Evolutionary conservation across 257 asterid species (phyloP), one percentile per base, ranked within the genome.

Genomic region (Cordia subcordata): DNA sequence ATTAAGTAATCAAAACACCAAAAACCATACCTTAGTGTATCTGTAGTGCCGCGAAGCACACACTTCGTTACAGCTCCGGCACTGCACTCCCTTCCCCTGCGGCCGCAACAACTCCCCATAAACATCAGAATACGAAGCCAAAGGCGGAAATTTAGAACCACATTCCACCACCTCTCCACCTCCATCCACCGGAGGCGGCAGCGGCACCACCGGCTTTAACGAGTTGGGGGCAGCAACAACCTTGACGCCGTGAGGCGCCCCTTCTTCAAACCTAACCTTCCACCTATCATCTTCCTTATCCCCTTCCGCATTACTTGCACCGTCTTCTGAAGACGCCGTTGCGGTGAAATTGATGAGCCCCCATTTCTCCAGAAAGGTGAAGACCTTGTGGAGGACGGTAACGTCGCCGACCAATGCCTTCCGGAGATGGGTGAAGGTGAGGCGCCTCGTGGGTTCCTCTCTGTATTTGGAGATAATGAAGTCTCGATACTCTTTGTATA

Each of bases 211-310:
- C 0, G 95, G 85, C 66, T 92, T 92, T 72, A 79, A 70, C n/a
- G 93, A 82, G 74, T 92, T 88, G 6, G 98, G 98, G 8, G 87
- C 94, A 9, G 80, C 95, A 55, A 92, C 96, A 52, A 88, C 95
- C 75, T 92, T 84, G 61, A 88, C 90, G 64, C 98, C 96, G 76
- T 92, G 75, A 1, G 98, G 96, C 10, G 94, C 83, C 33, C 96
- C 96, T 84, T 88, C 95, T 70, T 92, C 96, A 69, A 81, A 79
- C 83, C 82, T 86, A 70, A 88, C 73, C 72, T 77, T 78, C 79
- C 86, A 86, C 79, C 55, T 81, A 68, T 76, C 80, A 65, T 53
- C 61, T 62, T 79, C 82, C 8, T 73, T 83, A 52, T 82, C 96
- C 69, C 70, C 86, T 58, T 78, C 83, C 33, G 37, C 73, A 52